Evolutionary conservation across 768 basidiomycete species (phyloP).

Genomic region (Chiua virens): DNA sequence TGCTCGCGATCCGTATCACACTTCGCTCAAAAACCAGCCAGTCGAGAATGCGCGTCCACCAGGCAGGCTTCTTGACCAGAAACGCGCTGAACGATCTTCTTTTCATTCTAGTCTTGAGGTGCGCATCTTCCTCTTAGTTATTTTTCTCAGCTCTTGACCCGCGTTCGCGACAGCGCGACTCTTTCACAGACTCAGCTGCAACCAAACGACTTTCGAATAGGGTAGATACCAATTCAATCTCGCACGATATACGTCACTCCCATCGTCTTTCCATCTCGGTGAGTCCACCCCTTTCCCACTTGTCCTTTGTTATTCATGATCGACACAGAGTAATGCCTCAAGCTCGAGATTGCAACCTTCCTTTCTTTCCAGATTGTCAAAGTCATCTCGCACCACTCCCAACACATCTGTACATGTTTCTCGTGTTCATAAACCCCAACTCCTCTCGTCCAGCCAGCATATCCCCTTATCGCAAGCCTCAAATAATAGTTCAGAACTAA

Average conservation of each 20-base stretch:
- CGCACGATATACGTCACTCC: not conserved
- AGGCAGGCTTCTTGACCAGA: not conserved
- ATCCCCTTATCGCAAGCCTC: not conserved
- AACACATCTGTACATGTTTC: slow-evolving; percentile 5
- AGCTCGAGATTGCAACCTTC: not conserved
- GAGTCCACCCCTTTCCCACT: slow-evolving; percentile 2
- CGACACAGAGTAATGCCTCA: slow-evolving; percentile 6
- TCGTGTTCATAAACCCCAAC: slow-evolving; percentile 2
- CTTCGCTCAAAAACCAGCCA: not conserved
- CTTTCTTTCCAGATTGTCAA: not conserved
- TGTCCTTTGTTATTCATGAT: slow-evolving; percentile 1
- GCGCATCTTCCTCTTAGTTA: not conserved
- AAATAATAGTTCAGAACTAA: slow-evolving; percentile 8
- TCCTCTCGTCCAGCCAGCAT: slow-evolving; percentile 1
- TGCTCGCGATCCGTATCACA: slow-evolving; percentile 10
- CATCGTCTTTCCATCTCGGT: slow-evolving; percentile 13
- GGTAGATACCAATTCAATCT: slow-evolving; percentile 12
- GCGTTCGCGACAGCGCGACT: slow-evolving; percentile 12
- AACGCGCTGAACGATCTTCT: slow-evolving; percentile 5
- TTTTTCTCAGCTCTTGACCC: not conserved
- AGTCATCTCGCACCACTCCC: slow-evolving; percentile 3
- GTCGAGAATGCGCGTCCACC: not conserved
- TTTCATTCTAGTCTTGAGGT: slow-evolving; percentile 14
- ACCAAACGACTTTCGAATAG: slow-evolving; percentile 1
- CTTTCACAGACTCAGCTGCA: not conserved